A percentile compares a stretch with the other conserved stretches of the same genome.
Conservation (phyloP, 345 rosid species). For the Anacardium occidentale region DNA sequence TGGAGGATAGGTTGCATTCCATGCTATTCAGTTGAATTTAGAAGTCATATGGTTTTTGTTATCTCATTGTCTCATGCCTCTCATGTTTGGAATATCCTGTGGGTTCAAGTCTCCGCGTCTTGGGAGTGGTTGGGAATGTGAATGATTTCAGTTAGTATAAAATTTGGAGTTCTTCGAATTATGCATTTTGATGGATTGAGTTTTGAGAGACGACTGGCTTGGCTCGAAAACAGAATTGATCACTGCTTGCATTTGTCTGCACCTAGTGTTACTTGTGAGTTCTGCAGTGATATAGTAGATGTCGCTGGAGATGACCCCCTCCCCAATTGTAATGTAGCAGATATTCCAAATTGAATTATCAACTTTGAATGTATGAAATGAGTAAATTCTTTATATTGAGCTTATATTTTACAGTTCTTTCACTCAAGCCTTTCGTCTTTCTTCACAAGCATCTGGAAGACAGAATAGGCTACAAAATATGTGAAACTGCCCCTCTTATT, state of each 20-base stretch:
- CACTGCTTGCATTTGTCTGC: conserved; percentile 18
- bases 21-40: not conserved
- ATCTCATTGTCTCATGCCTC: not conserved
- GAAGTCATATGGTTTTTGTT: not conserved
- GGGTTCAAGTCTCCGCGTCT: not conserved
- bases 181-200: conserved; percentile 70
- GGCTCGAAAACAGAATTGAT: conserved; percentile 53
- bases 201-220: conserved; percentile 74
- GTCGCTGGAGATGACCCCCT: conserved; percentile 23
- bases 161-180: conserved; percentile 26
- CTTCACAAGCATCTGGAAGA: too few species aligned
- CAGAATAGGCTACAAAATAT: too few species aligned
- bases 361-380: too few species aligned
- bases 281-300: conserved; percentile 32
- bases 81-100: not conserved
- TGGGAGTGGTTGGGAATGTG: not conserved
- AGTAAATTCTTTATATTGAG: too few species aligned
- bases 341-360: conserved; percentile 19
- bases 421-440: too few species aligned
- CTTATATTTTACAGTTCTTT: too few species aligned
- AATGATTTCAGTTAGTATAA: not conserved
- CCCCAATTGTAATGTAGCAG: not conserved
- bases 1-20: not conserved
- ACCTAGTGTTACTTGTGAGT: conserved; percentile 44
- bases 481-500: too few species aligned